These are phyloP conservation scores for Russula griseocarnosa DNA, from an alignment of 768 basidiomycete genomes.

Conservation along the genomic window DNA sequence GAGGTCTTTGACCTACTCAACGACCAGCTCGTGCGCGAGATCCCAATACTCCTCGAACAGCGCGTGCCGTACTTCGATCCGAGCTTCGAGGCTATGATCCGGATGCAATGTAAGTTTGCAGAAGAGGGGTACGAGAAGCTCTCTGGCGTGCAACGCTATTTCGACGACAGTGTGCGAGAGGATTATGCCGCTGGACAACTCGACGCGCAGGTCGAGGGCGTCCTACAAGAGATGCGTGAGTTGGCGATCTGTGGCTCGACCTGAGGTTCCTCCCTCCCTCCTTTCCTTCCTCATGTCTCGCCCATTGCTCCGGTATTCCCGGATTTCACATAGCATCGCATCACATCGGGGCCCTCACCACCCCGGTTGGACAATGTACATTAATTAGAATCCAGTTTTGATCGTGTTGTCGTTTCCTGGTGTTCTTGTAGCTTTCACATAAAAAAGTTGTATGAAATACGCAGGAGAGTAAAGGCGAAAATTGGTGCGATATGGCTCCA, in stretches of 20 bases:
- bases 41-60: constrained; percentile 89
- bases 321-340: background rate
- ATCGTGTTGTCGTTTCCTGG: background rate
- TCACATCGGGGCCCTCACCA: background rate
- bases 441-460: constrained; percentile 15
- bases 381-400: constrained; percentile 7
- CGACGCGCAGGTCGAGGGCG: constrained; percentile 95
- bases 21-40: constrained; percentile 82
- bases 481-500: background rate
- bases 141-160: constrained; percentile 91
- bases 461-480: background rate
- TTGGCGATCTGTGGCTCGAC: constrained; percentile 82
- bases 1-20: constrained; percentile 94
- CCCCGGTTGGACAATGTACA: constrained; percentile 17
- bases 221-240: constrained; percentile 96
- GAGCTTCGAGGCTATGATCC: constrained; percentile 97
- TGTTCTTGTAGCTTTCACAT: constrained; percentile 6
- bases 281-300: background rate
- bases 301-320: constrained; percentile 6
- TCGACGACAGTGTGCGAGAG: constrained; percentile 83
- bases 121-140: constrained; percentile 98
- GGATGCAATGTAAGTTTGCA: constrained; percentile 96
- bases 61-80: constrained; percentile 98
- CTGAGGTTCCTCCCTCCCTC: constrained; percentile 12
- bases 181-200: constrained; percentile 97